These are phyloP conservation scores for Scopulariopsis brevicaulis DNA, from an alignment of 2,329 filamentous ascomycete genomes.

Conservation along the genomic window DNA sequence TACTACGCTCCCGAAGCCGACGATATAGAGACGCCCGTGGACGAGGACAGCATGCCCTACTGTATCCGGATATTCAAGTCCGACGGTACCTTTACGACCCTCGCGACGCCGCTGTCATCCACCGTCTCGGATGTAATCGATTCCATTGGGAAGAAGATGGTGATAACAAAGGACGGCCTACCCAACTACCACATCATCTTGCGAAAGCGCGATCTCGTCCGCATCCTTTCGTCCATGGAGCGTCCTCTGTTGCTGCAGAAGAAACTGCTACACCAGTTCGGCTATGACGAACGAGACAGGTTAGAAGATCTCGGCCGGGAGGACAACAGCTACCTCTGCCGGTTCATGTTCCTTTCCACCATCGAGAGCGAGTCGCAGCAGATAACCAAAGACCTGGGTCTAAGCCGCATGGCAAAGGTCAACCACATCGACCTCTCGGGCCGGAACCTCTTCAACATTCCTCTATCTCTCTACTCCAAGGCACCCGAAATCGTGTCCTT, in stretches of 20 bases:
- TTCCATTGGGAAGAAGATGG: constrained; percentile 91
- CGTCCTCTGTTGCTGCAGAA: constrained; percentile 88
- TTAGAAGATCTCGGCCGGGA: constrained; percentile 92
- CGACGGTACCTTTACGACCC: constrained; percentile 87
- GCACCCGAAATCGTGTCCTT: constrained; percentile 87
- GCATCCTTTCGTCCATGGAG: constrained; percentile 68
- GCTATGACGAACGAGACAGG: constrained; percentile 75
- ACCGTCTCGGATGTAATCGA: constrained; percentile 78
- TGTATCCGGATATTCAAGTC: constrained; percentile 93
- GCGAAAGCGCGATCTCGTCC: constrained; percentile 80
- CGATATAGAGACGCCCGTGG: constrained; percentile 50
- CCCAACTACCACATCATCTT: constrained; percentile 95
- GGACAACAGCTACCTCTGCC: constrained; percentile 93
- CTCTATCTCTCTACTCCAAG: constrained; percentile 86
- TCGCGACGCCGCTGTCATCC: constrained; percentile 74
- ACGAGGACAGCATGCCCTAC: constrained; percentile 70
- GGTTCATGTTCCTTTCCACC: constrained; percentile 87
- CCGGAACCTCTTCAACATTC: constrained; percentile 86
- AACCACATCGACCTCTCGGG: constrained; percentile 89
- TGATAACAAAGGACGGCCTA: constrained; percentile 67
- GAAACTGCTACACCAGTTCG: constrained; percentile 77
- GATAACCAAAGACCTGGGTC: constrained; percentile 60
- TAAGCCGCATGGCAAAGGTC: constrained; percentile 78
- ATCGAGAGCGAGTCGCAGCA: constrained; percentile 69
- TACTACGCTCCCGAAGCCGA: constrained; percentile 48